Evolutionary conservation across 1,284 basidiomycete species (phyloP).

Genomic region (Leccinum fuscescens): DNA sequence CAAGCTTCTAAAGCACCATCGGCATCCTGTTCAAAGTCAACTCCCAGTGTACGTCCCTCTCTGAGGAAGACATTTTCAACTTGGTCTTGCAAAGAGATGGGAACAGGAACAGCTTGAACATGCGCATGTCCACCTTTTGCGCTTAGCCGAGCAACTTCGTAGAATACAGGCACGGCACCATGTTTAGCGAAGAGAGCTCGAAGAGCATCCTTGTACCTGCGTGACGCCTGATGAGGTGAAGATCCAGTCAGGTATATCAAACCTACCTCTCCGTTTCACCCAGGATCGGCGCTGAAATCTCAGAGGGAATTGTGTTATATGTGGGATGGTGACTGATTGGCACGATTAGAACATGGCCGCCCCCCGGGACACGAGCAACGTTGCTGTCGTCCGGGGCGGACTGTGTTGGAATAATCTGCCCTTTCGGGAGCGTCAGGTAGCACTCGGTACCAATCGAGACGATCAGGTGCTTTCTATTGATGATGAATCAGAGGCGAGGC

Average conservation of each 20-base stretch:
- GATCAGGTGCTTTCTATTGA: constrained; percentile 84
- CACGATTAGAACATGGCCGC: constrained; percentile 89
- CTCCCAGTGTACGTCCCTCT: constrained; percentile 62
- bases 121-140: constrained; percentile 93
- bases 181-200: constrained; percentile 71
- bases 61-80: constrained; percentile 71
- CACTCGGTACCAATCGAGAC: constrained; percentile 90
- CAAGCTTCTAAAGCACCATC: constrained; percentile 60
- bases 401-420: constrained; percentile 84
- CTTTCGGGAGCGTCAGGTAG: constrained; percentile 91
- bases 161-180: constrained; percentile 68
- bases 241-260: background rate
- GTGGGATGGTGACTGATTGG: constrained; percentile 74
- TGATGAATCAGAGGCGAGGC: constrained; percentile 9
- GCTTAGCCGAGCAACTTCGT: constrained; percentile 84
- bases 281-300: constrained; percentile 72
- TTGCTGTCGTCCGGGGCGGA: constrained; percentile 43
- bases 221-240: constrained; percentile 3
- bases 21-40: constrained; percentile 66
- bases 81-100: constrained; percentile 54
- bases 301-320: constrained; percentile 66
- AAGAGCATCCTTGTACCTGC: constrained; percentile 80
- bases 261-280: constrained; percentile 72
- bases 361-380: constrained; percentile 72
- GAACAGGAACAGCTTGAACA: constrained; percentile 84